Evolutionary conservation across 768 basidiomycete species (phyloP).

Genomic region (Russula sp.): DNA sequence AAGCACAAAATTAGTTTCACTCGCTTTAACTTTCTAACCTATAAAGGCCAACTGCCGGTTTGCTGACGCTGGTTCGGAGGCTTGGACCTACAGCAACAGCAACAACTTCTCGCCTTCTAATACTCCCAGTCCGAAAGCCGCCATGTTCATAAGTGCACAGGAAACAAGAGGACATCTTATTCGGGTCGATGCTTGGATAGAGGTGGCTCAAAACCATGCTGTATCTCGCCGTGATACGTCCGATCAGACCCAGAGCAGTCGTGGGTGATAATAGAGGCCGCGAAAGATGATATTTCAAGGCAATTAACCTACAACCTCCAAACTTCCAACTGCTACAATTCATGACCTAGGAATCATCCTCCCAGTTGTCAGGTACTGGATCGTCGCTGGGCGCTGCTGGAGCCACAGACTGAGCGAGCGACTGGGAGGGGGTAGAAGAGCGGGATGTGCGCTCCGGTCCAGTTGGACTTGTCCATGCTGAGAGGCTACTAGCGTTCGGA

Average conservation of each 20-base stretch:
- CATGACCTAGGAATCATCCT: slow-evolving; percentile 45
- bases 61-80: too few relatives aligned
- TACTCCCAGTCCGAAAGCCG: not conserved
- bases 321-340: not conserved
- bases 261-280: not conserved
- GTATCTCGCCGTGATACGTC: not conserved
- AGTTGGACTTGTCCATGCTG: not conserved
- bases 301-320: not conserved
- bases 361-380: slow-evolving; percentile 54
- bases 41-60: too few relatives aligned
- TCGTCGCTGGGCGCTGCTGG: slow-evolving; percentile 13
- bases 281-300: not conserved
- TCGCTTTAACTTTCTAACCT: too few relatives aligned
- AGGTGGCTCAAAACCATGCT: not conserved
- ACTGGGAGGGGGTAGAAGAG: slow-evolving; percentile 24
- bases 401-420: slow-evolving; percentile 6
- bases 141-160: not conserved
- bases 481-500: not conserved
- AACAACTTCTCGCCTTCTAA: too few relatives aligned
- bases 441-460: slow-evolving; percentile 6
- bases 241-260: not conserved
- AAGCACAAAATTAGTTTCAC: too few relatives aligned
- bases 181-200: not conserved
- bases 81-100: too few relatives aligned
- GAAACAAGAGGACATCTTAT: not conserved